phyloP scores from a whole-genome alignment of 208 protist genomes.

The Vickermania ingenoplastis region DNA sequence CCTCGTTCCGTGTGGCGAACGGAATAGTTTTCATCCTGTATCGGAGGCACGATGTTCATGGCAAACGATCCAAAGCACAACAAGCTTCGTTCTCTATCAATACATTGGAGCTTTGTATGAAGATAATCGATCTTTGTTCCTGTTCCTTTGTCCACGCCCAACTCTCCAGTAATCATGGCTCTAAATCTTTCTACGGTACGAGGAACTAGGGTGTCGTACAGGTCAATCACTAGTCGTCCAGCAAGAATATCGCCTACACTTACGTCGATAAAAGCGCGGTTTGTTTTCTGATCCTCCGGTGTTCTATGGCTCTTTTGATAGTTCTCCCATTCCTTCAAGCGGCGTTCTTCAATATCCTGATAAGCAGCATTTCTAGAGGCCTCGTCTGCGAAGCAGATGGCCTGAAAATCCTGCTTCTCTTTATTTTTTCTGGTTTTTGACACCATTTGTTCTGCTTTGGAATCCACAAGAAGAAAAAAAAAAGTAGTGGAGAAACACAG shows the following conservation, averaged over 20 bases:
- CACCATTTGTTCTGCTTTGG: background rate
- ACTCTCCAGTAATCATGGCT: constrained; percentile 64
- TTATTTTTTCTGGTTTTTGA: background rate
- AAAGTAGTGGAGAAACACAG: background rate
- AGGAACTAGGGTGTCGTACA: constrained; percentile 81
- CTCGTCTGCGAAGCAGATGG: constrained; percentile 6
- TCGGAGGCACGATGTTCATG: constrained; percentile 14
- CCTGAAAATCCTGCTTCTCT: background rate
- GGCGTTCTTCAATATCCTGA: constrained; percentile 68
- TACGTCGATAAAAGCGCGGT: constrained; percentile 75
- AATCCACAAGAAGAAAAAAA: too few species aligned
- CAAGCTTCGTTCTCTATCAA: constrained; percentile 44
- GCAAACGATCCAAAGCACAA: constrained; percentile 45
- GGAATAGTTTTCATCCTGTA: constrained; percentile 86
- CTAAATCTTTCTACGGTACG: constrained; percentile 87
- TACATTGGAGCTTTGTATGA: constrained; percentile 36
- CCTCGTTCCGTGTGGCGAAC: constrained; percentile 74
- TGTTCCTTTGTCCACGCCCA: constrained; percentile 35
- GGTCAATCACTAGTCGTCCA: constrained; percentile 79
- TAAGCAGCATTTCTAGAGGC: constrained; percentile 24
- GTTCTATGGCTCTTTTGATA: constrained; percentile 71
- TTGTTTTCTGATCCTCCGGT: constrained; percentile 59
- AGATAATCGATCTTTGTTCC: constrained; percentile 73
- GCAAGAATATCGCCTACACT: constrained; percentile 57
- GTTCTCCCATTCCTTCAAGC: constrained; percentile 84